A percentile compares a stretch with the other conserved stretches of the same genome.
These are phyloP conservation scores for Dichomitus squalens DNA, from an alignment of 1,284 basidiomycete species.

Conservation along the genomic window DNA sequence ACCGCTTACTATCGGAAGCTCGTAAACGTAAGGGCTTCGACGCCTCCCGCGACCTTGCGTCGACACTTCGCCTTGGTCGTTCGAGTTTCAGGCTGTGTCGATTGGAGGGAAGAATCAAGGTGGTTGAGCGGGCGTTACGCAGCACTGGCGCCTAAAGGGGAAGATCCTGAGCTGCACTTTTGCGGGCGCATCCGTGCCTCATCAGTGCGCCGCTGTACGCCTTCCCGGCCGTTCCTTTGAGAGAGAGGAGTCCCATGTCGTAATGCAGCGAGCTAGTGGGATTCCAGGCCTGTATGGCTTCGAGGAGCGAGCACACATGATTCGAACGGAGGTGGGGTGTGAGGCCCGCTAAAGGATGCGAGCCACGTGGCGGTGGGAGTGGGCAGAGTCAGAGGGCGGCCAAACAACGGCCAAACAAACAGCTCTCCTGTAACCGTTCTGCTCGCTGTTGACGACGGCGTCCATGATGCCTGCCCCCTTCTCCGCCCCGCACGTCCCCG, in stretches of 20 bases:
- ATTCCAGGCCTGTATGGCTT: background rate
- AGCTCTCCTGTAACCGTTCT: conserved; percentile 26
- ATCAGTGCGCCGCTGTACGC: background rate
- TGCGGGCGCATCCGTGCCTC: conserved; percentile 1
- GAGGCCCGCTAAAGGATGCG: conserved; percentile 12
- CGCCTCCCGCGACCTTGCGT: background rate
- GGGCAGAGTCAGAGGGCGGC: conserved; percentile 23
- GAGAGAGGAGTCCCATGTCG: background rate
- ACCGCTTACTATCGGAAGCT: background rate
- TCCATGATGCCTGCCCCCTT: conserved; percentile 39
- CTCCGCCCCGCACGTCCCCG: conserved; percentile 33
- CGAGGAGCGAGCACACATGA: conserved; percentile 12
- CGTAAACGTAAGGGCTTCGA: background rate
- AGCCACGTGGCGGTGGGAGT: conserved; percentile 22
- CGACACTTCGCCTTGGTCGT: background rate
- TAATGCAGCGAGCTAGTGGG: background rate
- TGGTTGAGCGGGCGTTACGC: background rate
- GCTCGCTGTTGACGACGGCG: conserved; percentile 35
- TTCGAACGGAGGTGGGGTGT: background rate
- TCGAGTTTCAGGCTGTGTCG: background rate
- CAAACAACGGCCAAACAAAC: conserved; percentile 35
- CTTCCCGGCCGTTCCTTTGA: background rate
- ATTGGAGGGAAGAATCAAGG: background rate
- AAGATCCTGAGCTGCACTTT: background rate
- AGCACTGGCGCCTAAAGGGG: background rate